Evolutionary conservation across 1,284 basidiomycete genomes (phyloP), one percentile per base, ranked within the genome.

Genomic region (Apiotrichum domesticum): DNA sequence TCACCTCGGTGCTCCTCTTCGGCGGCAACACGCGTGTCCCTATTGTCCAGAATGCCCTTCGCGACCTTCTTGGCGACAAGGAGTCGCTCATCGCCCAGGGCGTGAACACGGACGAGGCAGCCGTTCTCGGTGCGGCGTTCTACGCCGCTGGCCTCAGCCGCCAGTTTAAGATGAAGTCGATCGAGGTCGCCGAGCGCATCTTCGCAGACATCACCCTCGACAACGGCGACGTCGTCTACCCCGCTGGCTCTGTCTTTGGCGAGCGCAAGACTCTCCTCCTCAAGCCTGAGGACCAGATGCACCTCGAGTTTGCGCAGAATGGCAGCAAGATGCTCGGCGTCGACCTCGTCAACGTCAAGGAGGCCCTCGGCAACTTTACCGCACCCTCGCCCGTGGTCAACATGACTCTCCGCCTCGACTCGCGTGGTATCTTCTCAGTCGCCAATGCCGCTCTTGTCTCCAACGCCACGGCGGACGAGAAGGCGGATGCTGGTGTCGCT

Each of bases 21-120:
- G 95, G 95, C 41, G 96, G 95, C 52, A 85, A 82, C 57, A 89
- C 93, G 10, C 83, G 95, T 54, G 89, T 90, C 2, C 96, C 95
- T 0, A 87, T 98, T 82, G 85, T 99, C 39, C 93, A 96, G 73
- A 76, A 84, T 9, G 87, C 89, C 10, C 79, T 97, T 47, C 86
- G 84, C 65, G 80, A 82, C 0, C 82, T 84, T 35, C 87, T 93
- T 52, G 90, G 90, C 70, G 84, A 86, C 82, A 85, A 58, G 43
- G 68, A 73, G 47, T 82, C 85, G 56, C 88, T 88, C 72, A 87
- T 96, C 62, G 90, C 92, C 6, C 82, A 88, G 68, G 97, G 97
- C 66, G 90, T 99, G 55, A 98, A 99, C 71, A 88, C 95, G 0
- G 96, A 98, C 73, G 95, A 99, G 80, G 91, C 93, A 0, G 88